Evolutionary conservation across 1,284 basidiomycete species (phyloP).

Genomic region (Laetiporus sulphureus): DNA sequence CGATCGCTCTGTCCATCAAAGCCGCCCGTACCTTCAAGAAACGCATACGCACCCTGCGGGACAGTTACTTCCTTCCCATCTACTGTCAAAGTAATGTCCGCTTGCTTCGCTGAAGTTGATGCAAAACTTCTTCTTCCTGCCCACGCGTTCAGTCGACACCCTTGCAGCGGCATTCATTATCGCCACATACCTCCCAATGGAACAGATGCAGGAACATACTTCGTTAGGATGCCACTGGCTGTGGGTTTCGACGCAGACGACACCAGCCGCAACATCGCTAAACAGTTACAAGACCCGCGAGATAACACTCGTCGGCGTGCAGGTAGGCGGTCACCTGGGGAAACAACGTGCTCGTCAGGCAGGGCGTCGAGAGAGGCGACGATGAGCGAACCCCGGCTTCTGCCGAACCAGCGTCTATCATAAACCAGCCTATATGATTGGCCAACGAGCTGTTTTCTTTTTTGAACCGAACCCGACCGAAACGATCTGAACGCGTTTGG

Average conservation of each 20-base stretch:
- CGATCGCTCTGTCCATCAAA: slow-evolving; percentile 4
- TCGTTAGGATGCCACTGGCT: slow-evolving; percentile 60
- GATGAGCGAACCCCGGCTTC: slow-evolving; percentile 22
- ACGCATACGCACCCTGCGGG: slow-evolving; percentile 65
- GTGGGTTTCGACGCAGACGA: slow-evolving; percentile 46
- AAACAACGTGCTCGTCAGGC: slow-evolving; percentile 17
- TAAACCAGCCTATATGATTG: too few species aligned
- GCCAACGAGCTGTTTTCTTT: too few species aligned
- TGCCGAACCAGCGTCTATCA: too few species aligned
- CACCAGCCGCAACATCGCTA: slow-evolving; percentile 56
- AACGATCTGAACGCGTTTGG: too few species aligned
- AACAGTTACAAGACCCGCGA: slow-evolving; percentile 8
- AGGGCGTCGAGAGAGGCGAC: slow-evolving; percentile 8
- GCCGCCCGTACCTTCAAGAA: slow-evolving; percentile 8
- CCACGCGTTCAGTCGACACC: not conserved
- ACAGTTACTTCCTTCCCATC: slow-evolving; percentile 94
- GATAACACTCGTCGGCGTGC: slow-evolving; percentile 22
- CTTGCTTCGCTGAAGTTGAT: slow-evolving; percentile 57
- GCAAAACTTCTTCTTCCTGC: slow-evolving; percentile 54
- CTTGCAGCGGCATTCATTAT: not conserved
- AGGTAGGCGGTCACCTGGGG: slow-evolving; percentile 17
- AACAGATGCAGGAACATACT: slow-evolving; percentile 41
- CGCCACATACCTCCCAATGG: slow-evolving; percentile 34
- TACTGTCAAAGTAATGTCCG: slow-evolving; percentile 85
- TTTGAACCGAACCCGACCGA: too few species aligned